Base-by-base conservation (phyloP, 208 protist species). In the Acanthamoeba divionensis region DNA sequence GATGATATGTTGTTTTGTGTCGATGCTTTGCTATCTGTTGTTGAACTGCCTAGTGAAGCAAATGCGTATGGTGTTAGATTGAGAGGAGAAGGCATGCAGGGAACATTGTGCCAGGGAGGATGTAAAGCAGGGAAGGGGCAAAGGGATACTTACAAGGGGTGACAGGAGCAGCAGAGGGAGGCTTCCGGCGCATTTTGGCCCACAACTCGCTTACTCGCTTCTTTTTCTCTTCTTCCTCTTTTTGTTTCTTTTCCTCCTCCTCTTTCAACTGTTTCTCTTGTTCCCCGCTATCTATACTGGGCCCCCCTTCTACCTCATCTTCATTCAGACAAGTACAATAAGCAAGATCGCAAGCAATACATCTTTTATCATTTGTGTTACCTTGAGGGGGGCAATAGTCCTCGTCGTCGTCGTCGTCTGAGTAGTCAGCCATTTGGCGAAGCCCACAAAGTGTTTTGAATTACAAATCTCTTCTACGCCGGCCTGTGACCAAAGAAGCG, bases 151-250 rank as follows among this genome's bases (percentile, higher is more conserved):
- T 24, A 31, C 50, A 10, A 63, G 73, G 26, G 48, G 48, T 0
- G 7, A 26, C 36, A 31, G 73, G 31, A 57, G 48, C 48, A 36
- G 50, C 3, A 10, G 73, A 47, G 2, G 73, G 31, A n/a, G 50
- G 73, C 41, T 83, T 83, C 24, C 73, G 55, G 33, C 63, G 55
- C 73, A 83, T 83, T 12, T 54, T 47, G 33, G 73, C 44, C 73
- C 73, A 83, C 48, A 83, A 36, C 55, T 83, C 73, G 15, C 73
- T 62, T 21, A 83, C 41, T 29, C 63, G 55, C 73, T 83, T 83
- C n/a, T 83, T 24, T 38, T 54, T 47, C 50, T 83, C 71, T 36
- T 15, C n/a, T 50, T 80, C 71, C 33, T 80, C 73, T 24, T 60
- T 48, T 54, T 50, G 26, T 38, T 44, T 50, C 71, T 55, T 63